Conservation (phyloP, 176 grass and related monocot genomes). For the Puya raimondii region DNA sequence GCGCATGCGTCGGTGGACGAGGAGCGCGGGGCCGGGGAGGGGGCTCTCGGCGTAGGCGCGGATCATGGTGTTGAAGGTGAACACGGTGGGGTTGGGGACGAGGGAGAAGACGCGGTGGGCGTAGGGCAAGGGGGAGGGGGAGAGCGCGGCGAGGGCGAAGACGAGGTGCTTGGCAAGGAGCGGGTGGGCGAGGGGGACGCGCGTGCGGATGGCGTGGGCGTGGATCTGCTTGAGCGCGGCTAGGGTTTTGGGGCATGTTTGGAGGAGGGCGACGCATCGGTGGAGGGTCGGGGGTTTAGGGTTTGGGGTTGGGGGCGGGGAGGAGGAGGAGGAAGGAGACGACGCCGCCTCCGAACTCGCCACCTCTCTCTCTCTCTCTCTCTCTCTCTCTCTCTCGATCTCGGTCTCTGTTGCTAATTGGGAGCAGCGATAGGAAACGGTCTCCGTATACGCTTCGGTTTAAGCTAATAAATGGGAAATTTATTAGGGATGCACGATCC, state of each 20-base stretch:
- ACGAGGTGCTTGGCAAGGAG: slow-evolving; percentile 67
- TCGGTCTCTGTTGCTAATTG: neutral
- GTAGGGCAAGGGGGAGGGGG: slow-evolving; percentile 33
- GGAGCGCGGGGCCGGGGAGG: slow-evolving; percentile 41
- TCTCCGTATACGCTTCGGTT: too few relatives aligned
- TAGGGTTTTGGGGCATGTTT: slow-evolving; percentile 42
- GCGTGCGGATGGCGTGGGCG: slow-evolving; percentile 47
- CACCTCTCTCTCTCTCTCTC: too few relatives aligned
- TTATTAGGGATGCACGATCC: too few relatives aligned
- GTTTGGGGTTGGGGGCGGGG: neutral
- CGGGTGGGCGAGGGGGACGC: slow-evolving; percentile 43
- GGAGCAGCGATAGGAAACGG: neutral
- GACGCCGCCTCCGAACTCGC: neutral
- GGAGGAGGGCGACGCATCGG: slow-evolving; percentile 65
- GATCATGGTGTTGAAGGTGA: slow-evolving; percentile 77
- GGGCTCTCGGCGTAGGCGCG: slow-evolving; percentile 50
- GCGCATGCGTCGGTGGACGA: slow-evolving; percentile 38
- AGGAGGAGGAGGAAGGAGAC: neutral
- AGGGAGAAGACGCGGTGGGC: slow-evolving; percentile 46
- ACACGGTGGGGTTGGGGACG: slow-evolving; percentile 31
- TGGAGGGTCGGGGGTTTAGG: slow-evolving; percentile 27
- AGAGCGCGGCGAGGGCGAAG: slow-evolving; percentile 59
- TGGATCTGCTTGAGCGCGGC: slow-evolving; percentile 54
- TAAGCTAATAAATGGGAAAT: too few relatives aligned
- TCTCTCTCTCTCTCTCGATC: too few relatives aligned